Evolutionary conservation across 306 rosid species (phyloP), one percentile per base, ranked within the genome.

Genomic region (Dicorynia guianensis): DNA sequence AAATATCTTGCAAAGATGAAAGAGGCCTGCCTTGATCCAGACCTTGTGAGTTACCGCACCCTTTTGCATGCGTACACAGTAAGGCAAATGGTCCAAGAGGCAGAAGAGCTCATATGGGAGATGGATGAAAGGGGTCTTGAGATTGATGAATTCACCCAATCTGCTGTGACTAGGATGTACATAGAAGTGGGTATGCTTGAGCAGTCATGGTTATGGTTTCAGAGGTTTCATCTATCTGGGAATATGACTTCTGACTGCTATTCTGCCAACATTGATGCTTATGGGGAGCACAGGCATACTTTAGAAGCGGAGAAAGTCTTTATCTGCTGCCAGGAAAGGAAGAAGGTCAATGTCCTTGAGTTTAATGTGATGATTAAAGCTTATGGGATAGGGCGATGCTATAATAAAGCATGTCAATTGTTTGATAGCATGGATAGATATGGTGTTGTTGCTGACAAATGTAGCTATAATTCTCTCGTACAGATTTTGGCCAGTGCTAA

Each of bases 231-330:
- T 82, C 77, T 76, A 33, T 48, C 76, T 34, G 96, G 91, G 77
- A 69, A 64, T 52, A 87, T 90, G 78, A 83, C 83, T 66, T 93
- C 91, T 34, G 88, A 80, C 59, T 90, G 98, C 64, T 90, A 87
- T 83, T 78, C 98, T 72, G 95, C 96, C 65, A 85, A 70, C 67
- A 89, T 93, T 72, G 96, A 93, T 80, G 95, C 95, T 7, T 93
- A 84, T 69, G 98, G 95, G 3, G 87, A 90, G 74, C 87, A 71
- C 64, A 95, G 96, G 43, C 69, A 80, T 72, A 74, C 78, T 50
- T 73, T 55, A 60, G 93, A 90, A 90, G 98, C 98, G 57, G 94
- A 93, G 79, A 85, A 79, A 73, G 88, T 93, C 69, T 93, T 93
- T 63, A 20, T 46, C 17, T 86, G 89, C 80, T 90, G 93, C 87